Conservation (phyloP, 148 eudicot genomes). For the Dianthus caryophyllus region DNA sequence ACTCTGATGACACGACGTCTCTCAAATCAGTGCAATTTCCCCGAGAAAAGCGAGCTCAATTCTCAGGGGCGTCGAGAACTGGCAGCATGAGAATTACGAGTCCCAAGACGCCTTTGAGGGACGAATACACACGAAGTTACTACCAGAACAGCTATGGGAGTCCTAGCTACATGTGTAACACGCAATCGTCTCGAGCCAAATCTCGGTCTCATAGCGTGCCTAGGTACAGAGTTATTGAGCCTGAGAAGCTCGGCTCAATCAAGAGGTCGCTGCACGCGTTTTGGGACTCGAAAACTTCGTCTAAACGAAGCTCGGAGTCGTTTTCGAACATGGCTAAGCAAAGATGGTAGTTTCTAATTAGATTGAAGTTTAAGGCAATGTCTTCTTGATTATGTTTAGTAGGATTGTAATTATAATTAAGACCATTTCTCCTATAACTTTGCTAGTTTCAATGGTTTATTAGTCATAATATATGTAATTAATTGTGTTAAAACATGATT, state of each 20-base stretch:
- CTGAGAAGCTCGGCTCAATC: constrained; percentile 33
- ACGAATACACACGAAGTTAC: constrained; percentile 53
- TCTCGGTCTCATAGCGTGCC: constrained; percentile 80
- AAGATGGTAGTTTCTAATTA: background rate
- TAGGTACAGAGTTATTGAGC: constrained; percentile 40
- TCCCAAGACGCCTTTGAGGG: constrained; percentile 55
- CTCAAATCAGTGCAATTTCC: constrained; percentile 43
- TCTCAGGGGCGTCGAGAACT: constrained; percentile 41
- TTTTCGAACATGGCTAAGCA: constrained; percentile 13
- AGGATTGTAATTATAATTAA: constrained; percentile 24
- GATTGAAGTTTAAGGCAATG: background rate
- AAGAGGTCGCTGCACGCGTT: constrained; percentile 32
- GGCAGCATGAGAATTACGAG: constrained; percentile 40
- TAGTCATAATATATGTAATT: constrained; percentile 7
- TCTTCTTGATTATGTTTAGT: constrained; percentile 13
- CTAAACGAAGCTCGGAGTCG: constrained; percentile 26
- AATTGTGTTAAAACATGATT: constrained; percentile 25
- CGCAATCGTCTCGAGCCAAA: constrained; percentile 64
- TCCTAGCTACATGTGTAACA: constrained; percentile 73
- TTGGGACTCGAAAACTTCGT: constrained; percentile 29
- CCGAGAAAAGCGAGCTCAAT: constrained; percentile 32
- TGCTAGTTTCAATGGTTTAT: constrained; percentile 1
- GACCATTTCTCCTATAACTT: constrained; percentile 4
- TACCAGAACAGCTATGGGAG: constrained; percentile 37
- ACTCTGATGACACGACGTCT: constrained; percentile 41